Evolutionary conservation across 2,329 filamentous ascomycete species (phyloP), one percentile per base, ranked within the genome.

Genomic region (Rachicladosporium sp.): DNA sequence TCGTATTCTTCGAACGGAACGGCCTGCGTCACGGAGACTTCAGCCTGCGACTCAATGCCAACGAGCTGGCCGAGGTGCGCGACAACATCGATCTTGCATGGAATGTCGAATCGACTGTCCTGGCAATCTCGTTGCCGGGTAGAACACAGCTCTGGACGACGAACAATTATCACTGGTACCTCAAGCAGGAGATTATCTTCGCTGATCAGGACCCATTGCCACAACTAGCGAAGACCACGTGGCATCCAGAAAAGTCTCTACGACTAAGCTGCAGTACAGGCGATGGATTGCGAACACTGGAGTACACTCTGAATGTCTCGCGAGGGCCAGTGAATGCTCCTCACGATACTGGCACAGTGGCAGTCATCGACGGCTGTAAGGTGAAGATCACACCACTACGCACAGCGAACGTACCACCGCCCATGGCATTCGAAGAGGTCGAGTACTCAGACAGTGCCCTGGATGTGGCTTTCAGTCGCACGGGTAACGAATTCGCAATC

Each of bases 21-120:
- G 91, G 91, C n/a, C 70, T 98, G 43, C 76, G 89, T n/a, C 91
- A 98, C 60, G 91, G 91, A 4, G 76, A 95, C 49, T 98, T 96
- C 54, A 77, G 77, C n/a, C 68, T 98, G 11, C 77, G 84, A 35
- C 58, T 80, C 29, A 74, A 70, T 3, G 66, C 73, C 9, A 71
- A 77, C 43, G 76, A 79, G 36, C 62, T 73, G 40, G 59, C 71
- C 6, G 62, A 66, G 1, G 67, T 71, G 49, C 70, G 69, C 8
- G 69, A 70, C 32, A 67, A 71, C 36, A 78, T 93, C 40, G 64
- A 66, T 21, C 66, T 98, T 10, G 71, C 74, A 35, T 98, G 91
- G 91, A 98, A 95, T 55, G 72, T 77, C 4, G 89, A 98, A 57
- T 98, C 91, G 0, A 89, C 80, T 1, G 85, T 94, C 1, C 70